Evolutionary conservation across 352 stramenopile species (phyloP).

Genomic region (Achlya hypogyna): DNA sequence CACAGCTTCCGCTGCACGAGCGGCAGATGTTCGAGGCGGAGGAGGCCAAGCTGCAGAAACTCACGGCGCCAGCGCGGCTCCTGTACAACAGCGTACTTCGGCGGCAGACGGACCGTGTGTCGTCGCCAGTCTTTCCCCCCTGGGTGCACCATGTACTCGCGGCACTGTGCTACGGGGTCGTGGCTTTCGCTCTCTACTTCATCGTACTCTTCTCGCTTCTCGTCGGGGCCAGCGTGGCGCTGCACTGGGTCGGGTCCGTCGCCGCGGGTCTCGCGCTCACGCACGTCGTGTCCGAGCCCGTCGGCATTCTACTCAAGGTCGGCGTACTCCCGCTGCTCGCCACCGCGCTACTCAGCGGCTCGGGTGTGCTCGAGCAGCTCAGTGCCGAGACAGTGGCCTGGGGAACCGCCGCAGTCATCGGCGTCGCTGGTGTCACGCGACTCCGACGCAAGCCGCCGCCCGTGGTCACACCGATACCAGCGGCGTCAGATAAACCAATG

Average conservation of each 20-base stretch:
- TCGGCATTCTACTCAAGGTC: conserved; percentile 67
- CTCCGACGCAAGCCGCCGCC: conserved; percentile 27
- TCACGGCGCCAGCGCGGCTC: conserved; percentile 49
- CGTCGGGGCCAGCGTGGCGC: conserved; percentile 42
- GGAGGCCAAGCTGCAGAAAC: conserved; percentile 47
- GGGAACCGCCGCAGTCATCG: conserved; percentile 33
- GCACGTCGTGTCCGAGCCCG: conserved; percentile 48
- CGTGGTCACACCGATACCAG: conserved; percentile 37
- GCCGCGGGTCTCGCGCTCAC: conserved; percentile 44
- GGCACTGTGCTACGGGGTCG: conserved; percentile 42
- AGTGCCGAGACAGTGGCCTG: conserved; percentile 38
- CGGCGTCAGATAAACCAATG: conserved; percentile 49
- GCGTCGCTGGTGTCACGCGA: conserved; percentile 37
- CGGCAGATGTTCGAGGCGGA: conserved; percentile 48
- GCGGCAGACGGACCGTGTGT: conserved; percentile 35
- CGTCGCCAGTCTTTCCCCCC: conserved; percentile 53
- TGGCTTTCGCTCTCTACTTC: conserved; percentile 51
- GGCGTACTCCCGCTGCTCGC: conserved; percentile 57
- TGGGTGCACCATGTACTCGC: conserved; percentile 72
- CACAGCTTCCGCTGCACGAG: conserved; percentile 45
- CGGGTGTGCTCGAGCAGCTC: conserved; percentile 46
- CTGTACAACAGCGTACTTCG: conserved; percentile 66
- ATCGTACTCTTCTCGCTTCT: conserved; percentile 63
- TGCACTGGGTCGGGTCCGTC: conserved; percentile 56
- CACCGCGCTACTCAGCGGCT: conserved; percentile 37